Evolutionary conservation across 176 grass and related monocot genomes (phyloP).

Genomic region (Rhynchospora breviuscula): DNA sequence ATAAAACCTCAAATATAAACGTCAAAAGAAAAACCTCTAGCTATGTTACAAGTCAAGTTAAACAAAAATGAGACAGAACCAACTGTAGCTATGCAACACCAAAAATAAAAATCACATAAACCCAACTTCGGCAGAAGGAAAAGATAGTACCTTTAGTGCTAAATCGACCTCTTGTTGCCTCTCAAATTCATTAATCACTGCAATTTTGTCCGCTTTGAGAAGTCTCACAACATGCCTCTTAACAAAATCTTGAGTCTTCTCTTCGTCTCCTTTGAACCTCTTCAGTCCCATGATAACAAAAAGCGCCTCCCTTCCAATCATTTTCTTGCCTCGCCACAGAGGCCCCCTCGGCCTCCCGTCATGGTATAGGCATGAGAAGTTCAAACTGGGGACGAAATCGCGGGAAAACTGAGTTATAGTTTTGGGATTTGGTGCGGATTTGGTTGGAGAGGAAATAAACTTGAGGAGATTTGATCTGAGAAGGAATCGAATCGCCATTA

Average conservation of each 20-base stretch:
- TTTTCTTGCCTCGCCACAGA: slow-evolving; percentile 91
- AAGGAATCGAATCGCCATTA: slow-evolving; percentile 34
- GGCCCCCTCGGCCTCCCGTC: slow-evolving; percentile 87
- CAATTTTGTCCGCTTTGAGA: slow-evolving; percentile 88
- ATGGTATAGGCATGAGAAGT: slow-evolving; percentile 33
- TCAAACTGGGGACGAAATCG: neutral
- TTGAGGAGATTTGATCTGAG: neutral
- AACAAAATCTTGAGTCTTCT: slow-evolving; percentile 55
- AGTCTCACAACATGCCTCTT: slow-evolving; percentile 61
- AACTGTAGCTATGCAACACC: neutral
- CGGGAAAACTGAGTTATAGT: neutral
- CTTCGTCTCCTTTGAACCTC: slow-evolving; percentile 84
- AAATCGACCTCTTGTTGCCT: slow-evolving; percentile 84
- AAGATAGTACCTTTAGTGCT: slow-evolving; percentile 52
- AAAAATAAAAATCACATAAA: neutral
- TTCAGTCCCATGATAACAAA: slow-evolving; percentile 83
- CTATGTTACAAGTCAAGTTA: neutral
- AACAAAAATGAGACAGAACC: neutral
- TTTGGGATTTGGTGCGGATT: neutral
- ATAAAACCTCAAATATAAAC: slow-evolving; percentile 21
- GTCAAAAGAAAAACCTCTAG: neutral
- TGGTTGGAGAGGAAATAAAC: slow-evolving; percentile 1
- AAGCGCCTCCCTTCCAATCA: slow-evolving; percentile 89
- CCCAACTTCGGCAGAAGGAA: neutral
- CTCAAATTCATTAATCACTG: slow-evolving; percentile 69